These are phyloP conservation scores for Lumnitzera racemosa DNA, from an alignment of 345 rosid genomes.

Conservation along the genomic window DNA sequence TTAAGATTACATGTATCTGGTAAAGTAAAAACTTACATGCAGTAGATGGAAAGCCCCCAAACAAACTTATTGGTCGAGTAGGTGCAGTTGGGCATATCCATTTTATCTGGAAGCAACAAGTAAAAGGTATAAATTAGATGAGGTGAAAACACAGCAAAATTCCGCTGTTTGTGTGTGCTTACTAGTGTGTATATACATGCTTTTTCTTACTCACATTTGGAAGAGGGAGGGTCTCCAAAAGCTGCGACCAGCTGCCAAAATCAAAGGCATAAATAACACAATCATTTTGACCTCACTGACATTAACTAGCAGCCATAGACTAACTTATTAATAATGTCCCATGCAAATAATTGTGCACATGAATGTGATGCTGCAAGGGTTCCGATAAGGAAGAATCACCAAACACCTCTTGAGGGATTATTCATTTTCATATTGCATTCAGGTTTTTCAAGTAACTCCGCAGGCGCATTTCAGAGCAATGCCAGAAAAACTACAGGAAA, in stretches of 20 bases:
- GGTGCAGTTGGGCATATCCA: slow-evolving; percentile 99
- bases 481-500: too few species aligned
- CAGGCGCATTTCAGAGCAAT: too few species aligned
- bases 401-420: too few species aligned
- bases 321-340: too few species aligned
- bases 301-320: too few species aligned
- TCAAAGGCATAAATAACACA: slow-evolving; percentile 17
- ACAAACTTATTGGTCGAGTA: slow-evolving; percentile 69
- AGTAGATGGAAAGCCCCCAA: slow-evolving; percentile 97
- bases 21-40: slow-evolving; percentile 63
- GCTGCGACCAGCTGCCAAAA: slow-evolving; percentile 95
- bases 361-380: too few species aligned
- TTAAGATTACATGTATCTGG: neutral
- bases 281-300: neutral
- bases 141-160: neutral
- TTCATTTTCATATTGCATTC: too few species aligned
- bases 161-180: neutral
- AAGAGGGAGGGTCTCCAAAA: slow-evolving; percentile 90
- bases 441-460: too few species aligned
- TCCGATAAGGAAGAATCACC: too few species aligned
- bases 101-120: slow-evolving; percentile 52
- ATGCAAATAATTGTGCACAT: too few species aligned
- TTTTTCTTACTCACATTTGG: slow-evolving; percentile 58
- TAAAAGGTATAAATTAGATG: neutral
- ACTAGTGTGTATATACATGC: neutral